phyloP scores from a whole-genome alignment of 2,329 filamentous ascomycete genomes.

The Metarhizium album region DNA sequence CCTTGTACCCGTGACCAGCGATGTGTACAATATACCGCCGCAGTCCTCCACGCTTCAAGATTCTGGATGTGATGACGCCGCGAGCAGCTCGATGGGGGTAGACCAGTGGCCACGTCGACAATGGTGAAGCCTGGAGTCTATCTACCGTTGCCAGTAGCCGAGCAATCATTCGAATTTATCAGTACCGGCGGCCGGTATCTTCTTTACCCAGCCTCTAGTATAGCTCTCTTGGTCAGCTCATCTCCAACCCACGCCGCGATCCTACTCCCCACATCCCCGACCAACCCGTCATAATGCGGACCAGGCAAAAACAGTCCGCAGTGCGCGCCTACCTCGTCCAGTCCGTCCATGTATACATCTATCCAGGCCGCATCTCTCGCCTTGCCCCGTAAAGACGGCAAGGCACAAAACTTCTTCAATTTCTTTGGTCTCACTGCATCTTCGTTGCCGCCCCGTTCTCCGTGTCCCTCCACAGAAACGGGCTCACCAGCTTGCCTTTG shows the following conservation, averaged over 20 bases:
- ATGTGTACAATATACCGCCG: too few relatives aligned
- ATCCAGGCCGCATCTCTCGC: conserved; percentile 63
- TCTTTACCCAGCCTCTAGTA: conserved; percentile 12
- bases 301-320: conserved; percentile 70
- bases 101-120: too few relatives aligned
- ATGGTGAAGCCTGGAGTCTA: too few relatives aligned
- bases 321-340: conserved; percentile 80
- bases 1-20: not conserved
- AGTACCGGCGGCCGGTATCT: not conserved
- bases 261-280: conserved; percentile 60
- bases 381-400: conserved; percentile 47
- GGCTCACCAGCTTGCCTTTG: conserved; percentile 15
- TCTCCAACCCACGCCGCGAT: conserved; percentile 62
- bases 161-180: not conserved
- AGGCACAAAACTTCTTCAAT: conserved; percentile 67
- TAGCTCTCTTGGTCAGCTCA: conserved; percentile 36
- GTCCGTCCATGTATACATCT: conserved; percentile 66
- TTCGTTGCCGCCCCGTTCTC: not conserved
- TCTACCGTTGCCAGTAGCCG: not conserved
- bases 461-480: not conserved
- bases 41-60: too few relatives aligned
- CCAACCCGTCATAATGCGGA: conserved; percentile 62
- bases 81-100: too few relatives aligned
- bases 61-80: too few relatives aligned
- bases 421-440: conserved; percentile 30